Evolutionary conservation across 2,329 filamentous ascomycete genomes (phyloP), one percentile per base, ranked within the genome.

Genomic region (Trichoderma sp.): DNA sequence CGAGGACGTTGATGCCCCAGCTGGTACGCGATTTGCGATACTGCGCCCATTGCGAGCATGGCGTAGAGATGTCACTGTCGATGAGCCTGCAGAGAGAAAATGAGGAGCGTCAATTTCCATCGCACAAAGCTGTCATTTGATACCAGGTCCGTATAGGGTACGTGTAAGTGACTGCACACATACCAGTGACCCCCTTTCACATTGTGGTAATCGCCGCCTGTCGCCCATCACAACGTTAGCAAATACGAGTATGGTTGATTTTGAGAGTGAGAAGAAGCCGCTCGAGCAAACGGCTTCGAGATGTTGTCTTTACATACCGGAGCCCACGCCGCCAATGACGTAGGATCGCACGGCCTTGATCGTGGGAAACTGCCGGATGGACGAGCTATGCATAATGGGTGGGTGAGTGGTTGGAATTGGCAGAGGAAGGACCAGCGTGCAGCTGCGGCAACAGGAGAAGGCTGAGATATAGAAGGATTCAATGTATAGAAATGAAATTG

Each of bases 1-100:
- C 93, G 28, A 97, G 81, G 7, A 97, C 93, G 72, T 97, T 97
- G 83, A 97, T 97, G 44, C 93, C 93, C 91, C 92, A 97, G 76
- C 89, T 93, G 14, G 93, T 97, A 71, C 93, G 85, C 44, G 93
- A 97, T 67, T 89, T 87, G 70, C 93, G 88, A 78, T 96, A 97
- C 71, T 93, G 85, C 57, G 92, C 94, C 85, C 93, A 96, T 7
- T 63, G 60, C n/a, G 60, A 63, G n/a, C 39, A 45, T 24, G 93
- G 93, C 0, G 93, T 97, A 1, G 93, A 93, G 75, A 97, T 97
- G 71, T 93, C 89, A 67, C 90, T 90, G 79, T 97, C 93, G 69
- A 97, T 90, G 71, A 97, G 82, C 93, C 93, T 96, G 77, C 3
- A 47, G 50, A 3, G 26, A 34, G 28, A 39, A 48, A 3, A 12